Percentiles rank a stretch among this genome's conserved stretches.
These are phyloP conservation scores for Cercis canadensis DNA, from an alignment of 306 rosid genomes.

Conservation along the genomic window DNA sequence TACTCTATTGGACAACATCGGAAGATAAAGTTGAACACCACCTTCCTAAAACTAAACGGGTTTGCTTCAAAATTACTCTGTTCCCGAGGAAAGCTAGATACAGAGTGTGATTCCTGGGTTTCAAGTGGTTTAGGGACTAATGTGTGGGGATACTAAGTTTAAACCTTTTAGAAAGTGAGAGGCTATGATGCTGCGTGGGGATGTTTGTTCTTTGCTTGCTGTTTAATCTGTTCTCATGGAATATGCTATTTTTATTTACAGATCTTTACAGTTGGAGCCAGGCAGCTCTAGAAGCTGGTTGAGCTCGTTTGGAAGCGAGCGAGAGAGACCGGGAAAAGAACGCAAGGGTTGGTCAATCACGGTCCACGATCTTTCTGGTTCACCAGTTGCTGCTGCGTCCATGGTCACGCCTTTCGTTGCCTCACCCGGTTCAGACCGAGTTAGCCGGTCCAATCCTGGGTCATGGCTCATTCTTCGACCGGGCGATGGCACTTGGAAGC, in stretches of 20 bases:
- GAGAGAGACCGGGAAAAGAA: constrained; percentile 73
- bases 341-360: constrained; percentile 80
- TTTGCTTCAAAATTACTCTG: constrained; percentile 18
- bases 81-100: not conserved
- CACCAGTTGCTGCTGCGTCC: constrained; percentile 75
- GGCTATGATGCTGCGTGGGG: not conserved
- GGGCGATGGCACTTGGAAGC: constrained; percentile 71
- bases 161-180: not conserved
- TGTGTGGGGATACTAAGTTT: constrained; percentile 21
- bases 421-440: constrained; percentile 73
- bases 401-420: constrained; percentile 81
- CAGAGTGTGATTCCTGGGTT: not conserved
- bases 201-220: constrained; percentile 9
- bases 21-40: constrained; percentile 9
- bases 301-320: constrained; percentile 74
- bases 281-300: constrained; percentile 61
- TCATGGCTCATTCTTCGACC: constrained; percentile 81
- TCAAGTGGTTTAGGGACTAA: constrained; percentile 11
- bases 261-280: constrained; percentile 59
- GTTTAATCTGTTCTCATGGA: not conserved
- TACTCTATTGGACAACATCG: constrained; percentile 32
- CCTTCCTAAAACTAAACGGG: not conserved
- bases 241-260: constrained; percentile 11
- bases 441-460: constrained; percentile 76
- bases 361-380: constrained; percentile 78